phyloP scores from a whole-genome alignment of 2,329 filamentous ascomycete genomes.

The Esteya vermicola region DNA sequence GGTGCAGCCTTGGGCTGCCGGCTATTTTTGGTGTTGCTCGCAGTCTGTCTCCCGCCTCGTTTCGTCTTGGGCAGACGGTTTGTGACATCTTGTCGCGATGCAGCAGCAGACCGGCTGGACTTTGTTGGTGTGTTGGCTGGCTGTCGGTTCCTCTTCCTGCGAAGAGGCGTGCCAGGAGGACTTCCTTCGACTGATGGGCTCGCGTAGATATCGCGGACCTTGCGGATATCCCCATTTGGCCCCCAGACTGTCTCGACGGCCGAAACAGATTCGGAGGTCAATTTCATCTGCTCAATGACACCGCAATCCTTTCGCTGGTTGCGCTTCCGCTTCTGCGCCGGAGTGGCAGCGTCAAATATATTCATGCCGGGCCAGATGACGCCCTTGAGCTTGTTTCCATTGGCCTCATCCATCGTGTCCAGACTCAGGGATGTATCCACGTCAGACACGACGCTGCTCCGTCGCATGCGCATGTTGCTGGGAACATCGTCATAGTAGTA shows the following conservation, averaged over 20 bases:
- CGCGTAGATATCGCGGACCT: constrained; percentile 45
- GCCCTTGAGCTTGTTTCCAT: constrained; percentile 49
- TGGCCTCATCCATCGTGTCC: constrained; percentile 12
- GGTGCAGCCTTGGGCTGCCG: constrained; percentile 1
- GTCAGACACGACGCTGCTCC: constrained; percentile 16
- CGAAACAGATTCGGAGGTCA: constrained; percentile 48
- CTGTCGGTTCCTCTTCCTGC: constrained; percentile 7
- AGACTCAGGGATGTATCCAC: constrained; percentile 5
- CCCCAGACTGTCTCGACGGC: constrained; percentile 52
- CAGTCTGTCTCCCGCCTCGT: neutral
- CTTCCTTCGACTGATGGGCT: constrained; percentile 37
- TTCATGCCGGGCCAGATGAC: constrained; percentile 66
- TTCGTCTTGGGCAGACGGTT: neutral
- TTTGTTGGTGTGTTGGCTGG: neutral
- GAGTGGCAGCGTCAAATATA: constrained; percentile 66
- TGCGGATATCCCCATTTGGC: constrained; percentile 32
- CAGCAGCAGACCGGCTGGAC: neutral
- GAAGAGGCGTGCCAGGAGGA: constrained; percentile 25
- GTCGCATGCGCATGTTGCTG: constrained; percentile 1
- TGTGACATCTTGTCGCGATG: neutral
- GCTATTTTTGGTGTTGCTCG: neutral
- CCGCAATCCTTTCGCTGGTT: constrained; percentile 68
- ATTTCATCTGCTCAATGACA: constrained; percentile 52
- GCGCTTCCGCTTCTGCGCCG: constrained; percentile 56
- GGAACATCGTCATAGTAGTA: constrained; percentile 4